These are phyloP conservation scores for Amphichorda felina DNA, from an alignment of 2,329 filamentous ascomycete genomes.

Conservation along the genomic window DNA sequence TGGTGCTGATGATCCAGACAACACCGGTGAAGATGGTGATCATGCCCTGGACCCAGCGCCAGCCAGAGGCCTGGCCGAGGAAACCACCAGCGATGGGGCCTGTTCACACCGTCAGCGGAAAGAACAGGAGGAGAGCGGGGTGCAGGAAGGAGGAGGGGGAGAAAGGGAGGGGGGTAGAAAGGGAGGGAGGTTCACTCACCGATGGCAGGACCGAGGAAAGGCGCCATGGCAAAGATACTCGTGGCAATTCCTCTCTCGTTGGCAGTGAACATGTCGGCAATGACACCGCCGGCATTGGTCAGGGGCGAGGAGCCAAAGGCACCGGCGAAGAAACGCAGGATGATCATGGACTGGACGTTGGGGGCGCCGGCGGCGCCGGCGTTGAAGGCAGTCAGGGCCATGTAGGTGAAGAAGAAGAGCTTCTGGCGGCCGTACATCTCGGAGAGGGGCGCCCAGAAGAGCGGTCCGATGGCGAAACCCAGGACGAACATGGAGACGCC, in stretches of 20 bases:
- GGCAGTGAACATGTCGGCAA: conserved; percentile 50
- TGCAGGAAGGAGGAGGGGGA: background rate
- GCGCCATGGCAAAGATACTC: conserved; percentile 48
- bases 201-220: conserved; percentile 50
- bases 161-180: background rate
- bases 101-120: no score
- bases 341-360: conserved; percentile 46
- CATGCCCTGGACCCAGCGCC: conserved; percentile 54
- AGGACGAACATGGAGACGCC: conserved; percentile 54
- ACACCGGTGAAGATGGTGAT: conserved; percentile 48
- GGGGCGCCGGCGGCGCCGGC: conserved; percentile 43
- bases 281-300: conserved; percentile 50
- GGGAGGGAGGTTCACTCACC: conserved; percentile 14
- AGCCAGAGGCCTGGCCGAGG: conserved; percentile 44
- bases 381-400: conserved; percentile 48
- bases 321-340: conserved; percentile 59
- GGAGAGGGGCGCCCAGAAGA: conserved; percentile 55
- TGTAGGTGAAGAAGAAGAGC: conserved; percentile 47
- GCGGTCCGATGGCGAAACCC: conserved; percentile 48
- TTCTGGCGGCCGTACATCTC: conserved; percentile 51
- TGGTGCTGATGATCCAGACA: conserved; percentile 39
- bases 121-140: background rate
- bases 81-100: conserved; percentile 53
- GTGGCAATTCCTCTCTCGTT: conserved; percentile 44
- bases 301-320: conserved; percentile 50